A percentile compares a stretch with the other conserved stretches of the same genome.
Conservation (phyloP, 768 basidiomycete genomes). For the Agrocybe praecox region DNA sequence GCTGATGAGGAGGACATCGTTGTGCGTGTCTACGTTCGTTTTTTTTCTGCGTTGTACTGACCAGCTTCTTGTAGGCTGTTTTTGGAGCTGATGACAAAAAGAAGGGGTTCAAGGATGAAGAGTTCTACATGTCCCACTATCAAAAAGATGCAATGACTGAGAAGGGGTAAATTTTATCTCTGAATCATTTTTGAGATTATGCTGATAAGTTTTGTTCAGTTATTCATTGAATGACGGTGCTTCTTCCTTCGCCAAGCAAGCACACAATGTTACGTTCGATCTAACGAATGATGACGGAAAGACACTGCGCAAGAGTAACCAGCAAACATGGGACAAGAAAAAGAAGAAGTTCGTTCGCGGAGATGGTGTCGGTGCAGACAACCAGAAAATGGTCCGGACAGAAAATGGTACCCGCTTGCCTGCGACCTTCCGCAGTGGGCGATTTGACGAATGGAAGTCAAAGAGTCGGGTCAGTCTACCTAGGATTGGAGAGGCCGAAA, state of each 20-base stretch:
- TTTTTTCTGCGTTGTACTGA: background rate
- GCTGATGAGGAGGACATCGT: conserved; percentile 79
- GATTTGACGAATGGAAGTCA: conserved; percentile 94
- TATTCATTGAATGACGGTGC: conserved; percentile 91
- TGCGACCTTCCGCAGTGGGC: conserved; percentile 89
- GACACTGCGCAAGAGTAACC: conserved; percentile 57
- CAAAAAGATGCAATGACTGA: conserved; percentile 87
- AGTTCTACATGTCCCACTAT: conserved; percentile 92
- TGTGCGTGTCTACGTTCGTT: conserved; percentile 41
- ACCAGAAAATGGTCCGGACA: conserved; percentile 90
- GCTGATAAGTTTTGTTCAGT: conserved; percentile 36
- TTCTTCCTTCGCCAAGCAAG: conserved; percentile 85
- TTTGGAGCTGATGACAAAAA: conserved; percentile 60
- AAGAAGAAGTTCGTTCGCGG: conserved; percentile 93
- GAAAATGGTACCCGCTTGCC: conserved; percentile 92
- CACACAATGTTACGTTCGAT: conserved; percentile 78
- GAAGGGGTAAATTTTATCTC: conserved; percentile 67
- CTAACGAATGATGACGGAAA: conserved; percentile 77
- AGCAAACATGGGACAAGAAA: conserved; percentile 90
- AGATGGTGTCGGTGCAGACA: conserved; percentile 84
- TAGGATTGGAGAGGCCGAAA: conserved; percentile 81
- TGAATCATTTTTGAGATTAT: background rate
- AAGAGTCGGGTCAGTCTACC: conserved; percentile 77
- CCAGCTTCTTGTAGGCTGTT: conserved; percentile 49
- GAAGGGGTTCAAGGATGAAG: conserved; percentile 69